phyloP scores from a whole-genome alignment of 257 asterid genomes.

The Datura wrightii region DNA sequence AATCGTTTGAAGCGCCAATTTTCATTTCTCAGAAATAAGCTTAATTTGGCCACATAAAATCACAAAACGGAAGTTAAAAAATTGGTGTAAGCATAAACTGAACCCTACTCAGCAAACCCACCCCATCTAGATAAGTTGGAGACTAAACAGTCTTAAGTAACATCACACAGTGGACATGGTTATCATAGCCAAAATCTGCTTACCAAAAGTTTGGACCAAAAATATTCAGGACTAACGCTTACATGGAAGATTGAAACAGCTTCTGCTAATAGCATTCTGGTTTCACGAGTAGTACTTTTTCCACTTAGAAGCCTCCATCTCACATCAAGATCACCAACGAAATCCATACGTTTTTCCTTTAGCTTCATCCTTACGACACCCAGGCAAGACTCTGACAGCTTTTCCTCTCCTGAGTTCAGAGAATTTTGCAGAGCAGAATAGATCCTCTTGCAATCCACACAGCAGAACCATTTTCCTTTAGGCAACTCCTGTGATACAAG shows the following conservation, averaged over 20 bases:
- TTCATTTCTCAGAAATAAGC: neutral
- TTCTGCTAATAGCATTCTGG: constrained; percentile 78
- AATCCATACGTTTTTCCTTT: constrained; percentile 40
- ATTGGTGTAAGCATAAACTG: neutral
- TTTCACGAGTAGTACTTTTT: constrained; percentile 73
- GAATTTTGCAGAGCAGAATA: constrained; percentile 70
- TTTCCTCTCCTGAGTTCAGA: constrained; percentile 73
- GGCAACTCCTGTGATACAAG: constrained; percentile 76
- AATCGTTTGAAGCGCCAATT: neutral
- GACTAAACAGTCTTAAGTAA: neutral
- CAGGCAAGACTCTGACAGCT: constrained; percentile 70
- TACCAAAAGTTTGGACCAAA: constrained; percentile 5
- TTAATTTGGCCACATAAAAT: neutral
- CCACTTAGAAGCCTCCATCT: constrained; percentile 97
- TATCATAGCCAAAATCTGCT: neutral
- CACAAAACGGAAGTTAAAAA: neutral
- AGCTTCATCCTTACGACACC: constrained; percentile 64
- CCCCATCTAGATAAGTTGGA: constrained; percentile 6
- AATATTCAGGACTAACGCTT: constrained; percentile 40
- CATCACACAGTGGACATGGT: neutral
- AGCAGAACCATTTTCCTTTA: constrained; percentile 95
- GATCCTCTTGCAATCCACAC: constrained; percentile 76
- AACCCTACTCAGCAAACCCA: constrained; percentile 13
- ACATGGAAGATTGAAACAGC: constrained; percentile 98
- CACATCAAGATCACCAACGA: constrained; percentile 61